A percentile compares a stretch with the other conserved stretches of the same genome.
Evolutionary conservation across 1,284 basidiomycete genomes (phyloP).

Genomic region (Ganoderma sp.): DNA sequence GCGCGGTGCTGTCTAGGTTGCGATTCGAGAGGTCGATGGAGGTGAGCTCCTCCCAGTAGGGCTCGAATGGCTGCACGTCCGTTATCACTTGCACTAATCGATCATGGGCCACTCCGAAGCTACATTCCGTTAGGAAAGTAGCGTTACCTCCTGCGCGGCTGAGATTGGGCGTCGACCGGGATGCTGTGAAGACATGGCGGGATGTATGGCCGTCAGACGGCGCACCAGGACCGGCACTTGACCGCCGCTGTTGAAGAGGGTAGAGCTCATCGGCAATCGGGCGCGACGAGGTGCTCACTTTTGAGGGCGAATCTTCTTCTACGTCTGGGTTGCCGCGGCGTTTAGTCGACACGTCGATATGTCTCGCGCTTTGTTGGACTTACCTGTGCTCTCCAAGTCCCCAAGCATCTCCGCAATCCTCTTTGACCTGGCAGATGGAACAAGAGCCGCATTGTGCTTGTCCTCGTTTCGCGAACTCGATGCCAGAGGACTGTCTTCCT

Average conservation of each 20-base stretch:
- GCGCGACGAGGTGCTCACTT: constrained; percentile 52
- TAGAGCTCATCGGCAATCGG: constrained; percentile 52
- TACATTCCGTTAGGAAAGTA: constrained; percentile 94
- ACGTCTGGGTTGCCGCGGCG: constrained; percentile 39
- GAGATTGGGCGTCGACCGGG: constrained; percentile 12
- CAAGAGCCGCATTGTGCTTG: constrained; percentile 37
- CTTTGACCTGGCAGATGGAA: constrained; percentile 74
- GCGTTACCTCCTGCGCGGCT: constrained; percentile 48
- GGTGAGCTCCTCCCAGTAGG: constrained; percentile 87
- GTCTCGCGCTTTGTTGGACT: constrained; percentile 34
- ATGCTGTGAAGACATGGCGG: constrained; percentile 46
- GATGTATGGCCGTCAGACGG: constrained; percentile 21
- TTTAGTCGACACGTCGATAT: neutral
- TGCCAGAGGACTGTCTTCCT: constrained; percentile 34
- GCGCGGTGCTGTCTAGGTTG: constrained; percentile 86
- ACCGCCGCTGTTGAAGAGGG: constrained; percentile 50
- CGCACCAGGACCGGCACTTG: constrained; percentile 39
- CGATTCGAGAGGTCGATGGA: constrained; percentile 82
- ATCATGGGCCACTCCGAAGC: constrained; percentile 92
- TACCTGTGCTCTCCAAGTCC: constrained; percentile 70
- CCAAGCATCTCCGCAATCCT: constrained; percentile 81
- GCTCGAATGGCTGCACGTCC: constrained; percentile 94
- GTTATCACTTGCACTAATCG: constrained; percentile 91
- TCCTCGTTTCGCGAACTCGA: constrained; percentile 17
- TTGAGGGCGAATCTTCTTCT: constrained; percentile 69